Evolutionary conservation across 495 filamentous ascomycete genomes (phyloP).

Genomic region (Penicillium goetzii): DNA sequence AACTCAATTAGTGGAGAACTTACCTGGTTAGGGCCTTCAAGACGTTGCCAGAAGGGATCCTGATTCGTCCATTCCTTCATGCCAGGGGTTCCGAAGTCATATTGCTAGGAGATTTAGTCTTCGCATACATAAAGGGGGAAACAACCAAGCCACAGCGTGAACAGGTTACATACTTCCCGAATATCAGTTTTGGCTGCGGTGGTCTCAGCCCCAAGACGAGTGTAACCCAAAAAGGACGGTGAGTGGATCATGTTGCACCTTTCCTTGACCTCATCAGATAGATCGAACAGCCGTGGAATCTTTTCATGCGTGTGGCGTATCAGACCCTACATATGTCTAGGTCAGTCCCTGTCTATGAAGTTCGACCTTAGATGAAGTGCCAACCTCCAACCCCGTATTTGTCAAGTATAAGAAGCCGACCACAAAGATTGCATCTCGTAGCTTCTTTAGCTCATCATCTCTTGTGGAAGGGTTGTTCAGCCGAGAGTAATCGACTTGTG

Average conservation of each 20-base stretch:
- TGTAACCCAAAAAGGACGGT: constrained; percentile 58
- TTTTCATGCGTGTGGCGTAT: constrained; percentile 70
- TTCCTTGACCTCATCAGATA: constrained; percentile 75
- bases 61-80: constrained; percentile 51
- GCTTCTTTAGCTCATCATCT: constrained; percentile 65
- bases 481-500: constrained; percentile 73
- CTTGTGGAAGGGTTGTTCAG: constrained; percentile 70
- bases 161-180: constrained; percentile 35
- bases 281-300: constrained; percentile 76
- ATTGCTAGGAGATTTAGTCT: constrained; percentile 37
- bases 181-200: constrained; percentile 49
- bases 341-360: constrained; percentile 5
- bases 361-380: neutral
- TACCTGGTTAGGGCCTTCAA: constrained; percentile 45
- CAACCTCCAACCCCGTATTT: constrained; percentile 76
- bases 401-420: constrained; percentile 91
- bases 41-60: constrained; percentile 75
- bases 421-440: constrained; percentile 81
- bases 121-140: neutral
- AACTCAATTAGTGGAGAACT: neutral
- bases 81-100: constrained; percentile 47
- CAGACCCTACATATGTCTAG: constrained; percentile 56
- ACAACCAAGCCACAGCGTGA: neutral
- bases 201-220: constrained; percentile 52
- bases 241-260: constrained; percentile 87